These are phyloP conservation scores for Ananas comosus DNA, from an alignment of 176 grass and related monocot genomes.

Conservation along the genomic window DNA sequence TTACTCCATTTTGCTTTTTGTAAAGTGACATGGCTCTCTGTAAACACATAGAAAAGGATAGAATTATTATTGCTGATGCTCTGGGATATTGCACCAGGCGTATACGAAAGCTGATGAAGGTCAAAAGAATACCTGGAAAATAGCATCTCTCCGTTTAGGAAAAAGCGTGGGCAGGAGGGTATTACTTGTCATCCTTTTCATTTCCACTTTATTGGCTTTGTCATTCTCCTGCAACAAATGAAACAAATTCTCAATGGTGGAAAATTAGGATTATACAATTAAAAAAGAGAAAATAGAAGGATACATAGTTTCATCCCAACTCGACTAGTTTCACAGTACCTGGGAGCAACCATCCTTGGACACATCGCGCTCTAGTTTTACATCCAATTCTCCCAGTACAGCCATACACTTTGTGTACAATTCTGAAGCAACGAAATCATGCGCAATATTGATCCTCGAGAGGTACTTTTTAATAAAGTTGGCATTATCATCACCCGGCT, in stretches of 20 bases:
- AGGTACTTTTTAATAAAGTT: conserved; percentile 58
- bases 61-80: not conserved
- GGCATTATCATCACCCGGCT: conserved; percentile 24
- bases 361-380: conserved; percentile 11
- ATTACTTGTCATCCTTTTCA: conserved; percentile 29
- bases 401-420: conserved; percentile 53
- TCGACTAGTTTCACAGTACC: conserved; percentile 11
- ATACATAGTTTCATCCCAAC: not conserved
- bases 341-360: conserved; percentile 8
- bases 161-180: conserved; percentile 50
- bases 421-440: conserved; percentile 59
- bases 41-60: conserved; percentile 12
- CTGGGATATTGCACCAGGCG: not conserved
- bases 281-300: conserved; percentile 10
- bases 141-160: conserved; percentile 31
- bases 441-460: conserved; percentile 48
- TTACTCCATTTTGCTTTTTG: conserved; percentile 37
- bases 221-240: conserved; percentile 28
- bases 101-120: not conserved
- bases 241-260: not conserved
- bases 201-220: conserved; percentile 22
- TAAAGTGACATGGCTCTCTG: conserved; percentile 83
- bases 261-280: conserved; percentile 20
- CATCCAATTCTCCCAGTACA: conserved; percentile 38
- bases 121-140: conserved; percentile 53